A percentile compares a stretch with the other conserved stretches of the same genome.
Conservation (phyloP, 179 eudicot species). For the Beta corolliflora region DNA sequence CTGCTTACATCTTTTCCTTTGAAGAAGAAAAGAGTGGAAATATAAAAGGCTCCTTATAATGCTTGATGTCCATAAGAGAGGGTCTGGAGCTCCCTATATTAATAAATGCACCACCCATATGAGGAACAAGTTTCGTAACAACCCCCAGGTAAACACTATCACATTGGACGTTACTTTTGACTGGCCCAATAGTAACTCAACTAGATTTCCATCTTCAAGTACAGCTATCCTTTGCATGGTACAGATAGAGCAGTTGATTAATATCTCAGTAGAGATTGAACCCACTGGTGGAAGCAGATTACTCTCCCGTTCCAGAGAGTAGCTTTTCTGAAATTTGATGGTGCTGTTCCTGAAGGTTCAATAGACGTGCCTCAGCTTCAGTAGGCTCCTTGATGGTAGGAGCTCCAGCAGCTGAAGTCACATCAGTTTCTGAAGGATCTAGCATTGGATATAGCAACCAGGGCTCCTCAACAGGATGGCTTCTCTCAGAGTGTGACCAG, state of each 20-base stretch:
- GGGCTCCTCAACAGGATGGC: conserved; percentile 82
- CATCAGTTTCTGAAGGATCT: conserved; percentile 27
- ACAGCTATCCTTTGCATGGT: conserved; percentile 98
- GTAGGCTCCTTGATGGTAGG: conserved; percentile 27
- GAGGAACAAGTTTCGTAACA: conserved; percentile 78
- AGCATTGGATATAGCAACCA: conserved; percentile 64
- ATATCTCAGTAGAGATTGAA: conserved; percentile 64
- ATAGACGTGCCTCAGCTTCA: conserved; percentile 34
- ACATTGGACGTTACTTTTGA: conserved; percentile 77
- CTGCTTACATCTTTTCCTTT: conserved; percentile 47
- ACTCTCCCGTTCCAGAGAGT: conserved; percentile 47
- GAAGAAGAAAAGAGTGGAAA: conserved; percentile 56
- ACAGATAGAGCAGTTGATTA: conserved; percentile 87
- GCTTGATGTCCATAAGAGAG: conserved; percentile 76
- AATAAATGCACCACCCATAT: conserved; percentile 98
- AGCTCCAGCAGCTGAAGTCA: conserved; percentile 22
- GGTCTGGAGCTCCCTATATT: conserved; percentile 77
- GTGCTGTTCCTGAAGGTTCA: conserved; percentile 34
- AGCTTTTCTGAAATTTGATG: conserved; percentile 41
- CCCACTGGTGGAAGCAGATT: conserved; percentile 34
- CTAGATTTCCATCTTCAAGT: conserved; percentile 80
- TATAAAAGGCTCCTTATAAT: conserved; percentile 65
- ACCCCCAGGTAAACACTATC: conserved; percentile 92
- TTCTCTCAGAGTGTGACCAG: conserved; percentile 36
- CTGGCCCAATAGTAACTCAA: conserved; percentile 84